Base-by-base conservation (phyloP, 2,329 filamentous ascomycete species). In the Paecilomyces niveus region DNA sequence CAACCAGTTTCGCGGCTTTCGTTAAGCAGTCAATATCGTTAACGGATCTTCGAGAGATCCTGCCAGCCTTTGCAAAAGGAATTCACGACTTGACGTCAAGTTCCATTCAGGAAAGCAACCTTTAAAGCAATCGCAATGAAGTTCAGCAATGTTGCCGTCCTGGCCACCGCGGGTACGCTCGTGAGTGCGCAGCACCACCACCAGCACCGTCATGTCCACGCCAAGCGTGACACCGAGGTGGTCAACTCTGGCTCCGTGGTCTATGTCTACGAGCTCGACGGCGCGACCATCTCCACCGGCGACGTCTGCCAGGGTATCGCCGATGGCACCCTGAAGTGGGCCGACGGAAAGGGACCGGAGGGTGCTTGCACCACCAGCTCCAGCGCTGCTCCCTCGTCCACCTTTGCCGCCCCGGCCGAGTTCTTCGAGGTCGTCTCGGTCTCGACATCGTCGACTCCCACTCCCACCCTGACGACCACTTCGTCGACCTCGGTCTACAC, bases 231-330 rank as follows among this genome's bases (percentile, higher is more conserved):
- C 29, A 64, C 74, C 18, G 75, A 76, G 35, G 75, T 75, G 59
- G 76, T 29, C 26, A 29, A 4, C 26, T 29, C 78, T 21, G 75
- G 80, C 56, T 82, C 84, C 57, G 80, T 82, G 57, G 83, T 86
- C 65, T 84, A 87, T 58, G 82, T 88, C 58, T 97, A 92, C 76
- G 81, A 88, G 70, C 78, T 92, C 57, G 84, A 88, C 61, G 88
- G 87, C 61, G 66, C 85, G 68, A 62, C 77, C 33, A 81, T 96
- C 65, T 78, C 80, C 57, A 57, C 62, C 24, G 74, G 82, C 0
- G 83, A 91, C 60, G 91, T 91, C 57, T 82, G 88, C 76, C 71
- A 83, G 57, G 90, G 91, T 63, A 81, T 97, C 65, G 76, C 82
- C 58, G 83, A 87, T 61, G 89, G 91, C 56, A 82, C 84, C 53